Evolutionary conservation across 208 protist genomes (phyloP).

Genomic region (Wallacemonas rigidus): DNA sequence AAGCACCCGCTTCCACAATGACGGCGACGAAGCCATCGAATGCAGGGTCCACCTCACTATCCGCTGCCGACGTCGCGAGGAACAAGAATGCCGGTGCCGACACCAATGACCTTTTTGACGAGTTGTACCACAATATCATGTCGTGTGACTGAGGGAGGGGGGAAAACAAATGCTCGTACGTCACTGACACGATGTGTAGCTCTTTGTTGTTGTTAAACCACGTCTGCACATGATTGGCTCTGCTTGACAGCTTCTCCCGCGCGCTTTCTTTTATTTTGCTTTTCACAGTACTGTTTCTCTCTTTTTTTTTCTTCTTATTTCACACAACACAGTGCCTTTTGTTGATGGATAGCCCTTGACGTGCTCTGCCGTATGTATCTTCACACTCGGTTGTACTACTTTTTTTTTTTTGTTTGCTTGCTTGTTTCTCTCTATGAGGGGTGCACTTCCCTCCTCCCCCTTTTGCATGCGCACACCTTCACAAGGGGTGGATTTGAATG

Average conservation of each 20-base stretch:
- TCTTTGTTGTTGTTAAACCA: too few relatives aligned
- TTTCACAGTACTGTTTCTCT: neutral
- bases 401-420: constrained; percentile 6
- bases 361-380: too few relatives aligned
- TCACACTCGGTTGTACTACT: neutral
- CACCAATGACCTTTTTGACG: constrained; percentile 50
- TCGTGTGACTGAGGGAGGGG: neutral
- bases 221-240: neutral
- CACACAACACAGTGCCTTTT: neutral
- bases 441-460: neutral
- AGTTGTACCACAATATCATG: constrained; percentile 63
- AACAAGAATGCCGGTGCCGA: neutral
- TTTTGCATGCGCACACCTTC: neutral
- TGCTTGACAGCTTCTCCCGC: neutral
- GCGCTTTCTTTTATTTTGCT: neutral
- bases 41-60: neutral
- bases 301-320: constrained; percentile 16
- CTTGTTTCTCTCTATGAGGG: neutral
- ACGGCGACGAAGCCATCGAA: too few relatives aligned
- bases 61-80: neutral
- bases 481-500: too few relatives aligned
- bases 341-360: neutral
- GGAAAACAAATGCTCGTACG: too few relatives aligned
- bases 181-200: too few relatives aligned
- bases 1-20: too few relatives aligned